Conservation (phyloP, 2,329 filamentous ascomycete genomes). For the Lasiodiplodia theobromae region DNA sequence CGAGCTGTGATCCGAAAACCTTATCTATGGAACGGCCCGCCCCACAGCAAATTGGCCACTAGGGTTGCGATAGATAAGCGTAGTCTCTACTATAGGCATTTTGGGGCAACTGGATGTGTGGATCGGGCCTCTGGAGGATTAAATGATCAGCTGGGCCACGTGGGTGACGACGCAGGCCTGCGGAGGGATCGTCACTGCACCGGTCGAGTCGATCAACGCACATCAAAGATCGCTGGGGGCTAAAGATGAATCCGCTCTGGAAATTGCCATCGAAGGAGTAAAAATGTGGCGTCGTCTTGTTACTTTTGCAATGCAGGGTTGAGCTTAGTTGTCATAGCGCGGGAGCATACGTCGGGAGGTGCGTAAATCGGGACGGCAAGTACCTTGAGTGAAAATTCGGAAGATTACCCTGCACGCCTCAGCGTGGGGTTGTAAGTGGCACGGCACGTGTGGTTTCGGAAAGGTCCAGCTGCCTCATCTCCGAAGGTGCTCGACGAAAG, state of each 20-base stretch:
- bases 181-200: background rate
- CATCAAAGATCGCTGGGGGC: background rate
- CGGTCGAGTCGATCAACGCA: background rate
- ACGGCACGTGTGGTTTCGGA: background rate
- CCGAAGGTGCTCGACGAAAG: background rate
- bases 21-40: constrained; percentile 10
- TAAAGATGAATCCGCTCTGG: background rate
- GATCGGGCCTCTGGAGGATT: constrained; percentile 2
- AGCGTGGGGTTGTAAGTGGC: background rate
- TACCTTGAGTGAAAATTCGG: background rate
- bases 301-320: background rate
- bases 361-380: constrained; percentile 11
- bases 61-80: constrained; percentile 3
- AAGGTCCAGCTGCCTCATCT: background rate
- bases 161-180: background rate
- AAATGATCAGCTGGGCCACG: constrained; percentile 12
- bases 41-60: constrained; percentile 1
- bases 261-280: background rate
- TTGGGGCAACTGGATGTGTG: background rate
- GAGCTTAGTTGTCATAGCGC: background rate
- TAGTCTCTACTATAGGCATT: background rate
- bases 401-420: background rate
- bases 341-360: background rate
- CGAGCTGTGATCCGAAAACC: constrained; percentile 34
- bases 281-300: no score